phyloP scores from a whole-genome alignment of 2,329 filamentous ascomycete species.

The Phaeoacremonium minimum region DNA sequence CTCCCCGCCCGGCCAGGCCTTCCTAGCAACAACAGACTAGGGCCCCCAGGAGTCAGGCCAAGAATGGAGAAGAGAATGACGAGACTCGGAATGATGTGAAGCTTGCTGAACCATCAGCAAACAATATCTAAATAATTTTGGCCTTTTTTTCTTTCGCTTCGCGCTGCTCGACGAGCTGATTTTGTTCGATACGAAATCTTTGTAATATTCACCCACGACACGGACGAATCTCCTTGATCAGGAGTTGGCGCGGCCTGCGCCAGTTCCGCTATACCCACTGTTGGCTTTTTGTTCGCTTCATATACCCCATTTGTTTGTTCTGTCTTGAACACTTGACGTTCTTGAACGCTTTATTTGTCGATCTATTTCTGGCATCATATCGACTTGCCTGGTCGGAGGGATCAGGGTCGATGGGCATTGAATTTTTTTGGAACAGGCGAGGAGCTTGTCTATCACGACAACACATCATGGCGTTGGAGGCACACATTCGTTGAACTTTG shows the following conservation, averaged over 20 bases:
- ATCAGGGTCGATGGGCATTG: too few species aligned
- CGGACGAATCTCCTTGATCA: not conserved
- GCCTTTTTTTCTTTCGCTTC: too few species aligned
- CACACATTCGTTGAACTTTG: too few species aligned
- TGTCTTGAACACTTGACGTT: too few species aligned
- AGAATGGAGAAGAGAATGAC: slow-evolving; percentile 61
- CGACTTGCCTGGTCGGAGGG: too few species aligned
- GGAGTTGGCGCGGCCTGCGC: not conserved
- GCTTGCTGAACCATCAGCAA: not conserved
- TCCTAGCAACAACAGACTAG: slow-evolving; percentile 12
- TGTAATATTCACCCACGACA: not conserved
- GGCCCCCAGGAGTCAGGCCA: slow-evolving; percentile 30
- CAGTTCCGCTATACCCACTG: not conserved
- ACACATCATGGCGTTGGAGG: not conserved
- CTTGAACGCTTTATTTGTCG: too few species aligned
- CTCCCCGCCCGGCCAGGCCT: slow-evolving; percentile 7
- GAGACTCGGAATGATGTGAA: slow-evolving; percentile 52
- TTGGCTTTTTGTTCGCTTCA: not conserved
- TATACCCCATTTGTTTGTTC: not conserved
- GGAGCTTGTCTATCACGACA: too few species aligned
- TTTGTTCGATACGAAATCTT: not conserved
- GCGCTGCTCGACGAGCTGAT: not conserved
- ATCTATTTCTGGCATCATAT: too few species aligned
- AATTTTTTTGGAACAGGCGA: too few species aligned
- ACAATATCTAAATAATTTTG: not conserved